Conservation (phyloP, 2,329 filamentous ascomycete genomes). For the Didymella lethalis region DNA sequence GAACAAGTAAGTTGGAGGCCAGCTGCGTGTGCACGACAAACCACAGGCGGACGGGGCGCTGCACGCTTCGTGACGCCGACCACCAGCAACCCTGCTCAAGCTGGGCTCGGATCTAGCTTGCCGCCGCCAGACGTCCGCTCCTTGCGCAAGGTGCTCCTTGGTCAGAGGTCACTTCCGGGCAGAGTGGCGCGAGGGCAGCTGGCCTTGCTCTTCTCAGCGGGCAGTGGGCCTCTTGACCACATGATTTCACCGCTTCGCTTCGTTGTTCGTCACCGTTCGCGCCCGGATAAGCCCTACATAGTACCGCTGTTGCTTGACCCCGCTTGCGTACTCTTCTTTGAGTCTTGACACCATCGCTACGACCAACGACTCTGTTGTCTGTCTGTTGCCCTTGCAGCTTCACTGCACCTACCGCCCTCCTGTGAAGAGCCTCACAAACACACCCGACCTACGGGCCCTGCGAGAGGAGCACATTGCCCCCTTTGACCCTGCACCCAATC, state of each 20-base stretch:
- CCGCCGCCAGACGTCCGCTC: conserved; percentile 17
- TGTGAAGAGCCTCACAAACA: conserved; percentile 32
- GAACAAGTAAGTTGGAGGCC: conserved; percentile 9
- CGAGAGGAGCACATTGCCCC: conserved; percentile 7
- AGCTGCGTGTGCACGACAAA: conserved; percentile 16
- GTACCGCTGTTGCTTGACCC: conserved; percentile 31
- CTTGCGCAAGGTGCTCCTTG: conserved; percentile 17
- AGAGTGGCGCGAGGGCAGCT: conserved; percentile 26
- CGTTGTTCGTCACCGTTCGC: conserved; percentile 27
- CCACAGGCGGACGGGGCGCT: conserved; percentile 18
- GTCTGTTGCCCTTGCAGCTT: conserved; percentile 21
- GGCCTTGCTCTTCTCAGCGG: conserved; percentile 22
- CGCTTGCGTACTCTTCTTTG: conserved; percentile 19
- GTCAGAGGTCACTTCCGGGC: not conserved
- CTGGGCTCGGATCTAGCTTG: conserved; percentile 19
- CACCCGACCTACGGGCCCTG: conserved; percentile 19
- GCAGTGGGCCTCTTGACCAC: conserved; percentile 20
- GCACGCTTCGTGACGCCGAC: conserved; percentile 8
- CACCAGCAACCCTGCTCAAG: conserved; percentile 1
- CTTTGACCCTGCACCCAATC: not conserved
- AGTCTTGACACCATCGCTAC: conserved; percentile 15
- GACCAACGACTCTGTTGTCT: conserved; percentile 15
- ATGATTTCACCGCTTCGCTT: conserved; percentile 25
- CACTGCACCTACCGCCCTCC: conserved; percentile 22
- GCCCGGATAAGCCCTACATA: conserved; percentile 22